phyloP scores from a whole-genome alignment of 2,329 filamentous ascomycete genomes.

The Grosmannia clavigera region DNA sequence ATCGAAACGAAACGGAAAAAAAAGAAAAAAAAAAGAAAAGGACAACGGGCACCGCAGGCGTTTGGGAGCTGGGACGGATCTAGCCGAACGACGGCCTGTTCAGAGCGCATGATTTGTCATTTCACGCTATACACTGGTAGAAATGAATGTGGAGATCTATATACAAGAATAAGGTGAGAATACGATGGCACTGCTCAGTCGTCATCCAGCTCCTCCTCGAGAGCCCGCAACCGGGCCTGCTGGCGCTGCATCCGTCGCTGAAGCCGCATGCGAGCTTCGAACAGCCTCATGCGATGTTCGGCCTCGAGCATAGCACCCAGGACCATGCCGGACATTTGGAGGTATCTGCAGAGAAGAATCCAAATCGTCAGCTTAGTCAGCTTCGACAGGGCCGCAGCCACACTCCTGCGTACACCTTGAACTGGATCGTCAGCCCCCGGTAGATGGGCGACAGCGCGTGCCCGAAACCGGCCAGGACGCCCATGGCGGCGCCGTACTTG shows the following conservation, averaged over 20 bases:
- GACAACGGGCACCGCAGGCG: conserved; percentile 1
- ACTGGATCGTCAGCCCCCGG: conserved; percentile 58
- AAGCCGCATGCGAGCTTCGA: conserved; percentile 52
- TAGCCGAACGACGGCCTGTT: not conserved
- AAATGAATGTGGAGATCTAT: not conserved
- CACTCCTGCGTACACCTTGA: conserved; percentile 52
- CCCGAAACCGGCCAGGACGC: conserved; percentile 47
- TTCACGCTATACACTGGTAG: not conserved
- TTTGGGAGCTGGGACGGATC: conserved; percentile 1
- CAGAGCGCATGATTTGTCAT: not conserved
- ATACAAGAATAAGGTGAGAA: not conserved
- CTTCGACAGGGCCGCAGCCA: not conserved
- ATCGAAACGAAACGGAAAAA: not conserved
- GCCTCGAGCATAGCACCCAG: conserved; percentile 66
- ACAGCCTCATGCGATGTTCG: conserved; percentile 52
- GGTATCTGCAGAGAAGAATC: conserved; percentile 41
- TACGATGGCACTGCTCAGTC: not conserved
- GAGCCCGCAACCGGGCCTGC: conserved; percentile 28
- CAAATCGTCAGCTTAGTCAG: not conserved
- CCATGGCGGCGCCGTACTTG: conserved; percentile 61
- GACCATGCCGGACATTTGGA: conserved; percentile 82
- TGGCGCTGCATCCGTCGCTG: conserved; percentile 52
- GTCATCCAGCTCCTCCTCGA: conserved; percentile 8
- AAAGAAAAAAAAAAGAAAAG: not conserved
- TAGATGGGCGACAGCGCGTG: conserved; percentile 59